Base-by-base conservation (phyloP, 2,329 filamentous ascomycete genomes). In the Neonectria neomacrospora region DNA sequence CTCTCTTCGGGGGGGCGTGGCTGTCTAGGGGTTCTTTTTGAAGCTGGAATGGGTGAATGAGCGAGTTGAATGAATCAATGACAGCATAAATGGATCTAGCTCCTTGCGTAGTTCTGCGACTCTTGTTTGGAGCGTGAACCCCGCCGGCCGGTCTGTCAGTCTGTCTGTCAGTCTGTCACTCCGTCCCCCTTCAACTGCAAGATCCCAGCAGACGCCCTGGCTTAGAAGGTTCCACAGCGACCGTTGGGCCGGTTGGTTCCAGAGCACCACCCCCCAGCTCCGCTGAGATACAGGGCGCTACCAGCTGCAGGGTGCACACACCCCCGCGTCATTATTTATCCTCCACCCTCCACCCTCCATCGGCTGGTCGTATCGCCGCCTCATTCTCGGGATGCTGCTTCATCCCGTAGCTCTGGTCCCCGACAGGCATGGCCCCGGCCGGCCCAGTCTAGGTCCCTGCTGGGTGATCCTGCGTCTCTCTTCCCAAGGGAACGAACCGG, bases 341-440 rank as follows among this genome's bases (percentile, higher is more conserved):
- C 14, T 45, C 54, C 56, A 37, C n/a, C n/a, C n/a, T n/a, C 39
- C 16, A 20, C 11, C 39, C 14, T 45, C 54, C 56, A 37, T 23
- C 39, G 16, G 11, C 18, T 30, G 45, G 58, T 60, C 58, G 58
- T 60, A 60, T 60, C 51, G 58, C 58, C 52, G 58, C 58, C 58
- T 61, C 58, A 61, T 61, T 61, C 58, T 61, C 58, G 58, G 58
- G 51, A 55, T 55, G 44, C 37, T 42, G 58, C 58, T 51, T 56
- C 60, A 62, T 68, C 69, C 63, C 65, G 60, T 65, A 61, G 65
- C 65, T 65, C 50, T 63, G 69, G 69, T 67, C 64, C 61, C 47
- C 55, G 59, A 61, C 68, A 67, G 65, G 68, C 68, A 71, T 71
- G 50, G 71, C 62, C 68, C 67, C 54, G 45, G 65, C 32, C 58